These are phyloP conservation scores for Penicillium simplicissimum DNA, from an alignment of 495 filamentous ascomycete species.

Conservation along the genomic window DNA sequence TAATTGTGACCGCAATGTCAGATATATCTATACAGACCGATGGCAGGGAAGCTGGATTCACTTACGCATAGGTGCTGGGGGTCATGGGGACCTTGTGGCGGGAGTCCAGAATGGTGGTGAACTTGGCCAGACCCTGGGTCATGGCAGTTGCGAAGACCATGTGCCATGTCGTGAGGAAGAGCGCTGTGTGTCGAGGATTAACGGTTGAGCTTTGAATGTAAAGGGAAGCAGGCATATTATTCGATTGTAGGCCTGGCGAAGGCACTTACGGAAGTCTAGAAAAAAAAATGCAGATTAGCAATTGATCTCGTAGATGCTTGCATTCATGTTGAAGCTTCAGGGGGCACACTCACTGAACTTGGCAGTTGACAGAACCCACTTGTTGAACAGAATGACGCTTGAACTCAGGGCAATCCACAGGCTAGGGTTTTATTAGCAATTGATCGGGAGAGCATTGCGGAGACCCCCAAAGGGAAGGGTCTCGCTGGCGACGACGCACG, in stretches of 20 bases:
- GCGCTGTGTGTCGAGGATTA: slow-evolving; percentile 24
- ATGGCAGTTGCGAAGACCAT: slow-evolving; percentile 79
- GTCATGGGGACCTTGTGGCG: slow-evolving; percentile 87
- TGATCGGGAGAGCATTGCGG: neutral
- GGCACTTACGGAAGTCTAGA: slow-evolving; percentile 41
- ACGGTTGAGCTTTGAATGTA: neutral
- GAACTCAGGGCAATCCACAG: slow-evolving; percentile 87
- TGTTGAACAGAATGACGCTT: slow-evolving; percentile 94
- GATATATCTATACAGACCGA: neutral
- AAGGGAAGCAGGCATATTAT: neutral
- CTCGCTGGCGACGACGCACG: slow-evolving; percentile 52
- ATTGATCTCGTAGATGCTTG: neutral
- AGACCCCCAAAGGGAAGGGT: slow-evolving; percentile 1
- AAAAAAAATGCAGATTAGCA: slow-evolving; percentile 24
- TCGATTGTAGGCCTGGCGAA: neutral
- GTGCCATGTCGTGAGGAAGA: slow-evolving; percentile 89
- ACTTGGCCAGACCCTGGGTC: slow-evolving; percentile 81
- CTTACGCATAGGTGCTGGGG: slow-evolving; percentile 71
- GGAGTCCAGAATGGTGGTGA: slow-evolving; percentile 77
- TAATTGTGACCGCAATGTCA: slow-evolving; percentile 13
- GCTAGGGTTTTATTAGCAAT: slow-evolving; percentile 44
- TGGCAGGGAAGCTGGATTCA: neutral
- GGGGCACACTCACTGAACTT: slow-evolving; percentile 67
- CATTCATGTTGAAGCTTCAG: neutral
- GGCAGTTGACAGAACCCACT: slow-evolving; percentile 81